These are phyloP conservation scores for Nakazawaea ishiwadae DNA, from an alignment of 805 yeast species.

Conservation along the genomic window DNA sequence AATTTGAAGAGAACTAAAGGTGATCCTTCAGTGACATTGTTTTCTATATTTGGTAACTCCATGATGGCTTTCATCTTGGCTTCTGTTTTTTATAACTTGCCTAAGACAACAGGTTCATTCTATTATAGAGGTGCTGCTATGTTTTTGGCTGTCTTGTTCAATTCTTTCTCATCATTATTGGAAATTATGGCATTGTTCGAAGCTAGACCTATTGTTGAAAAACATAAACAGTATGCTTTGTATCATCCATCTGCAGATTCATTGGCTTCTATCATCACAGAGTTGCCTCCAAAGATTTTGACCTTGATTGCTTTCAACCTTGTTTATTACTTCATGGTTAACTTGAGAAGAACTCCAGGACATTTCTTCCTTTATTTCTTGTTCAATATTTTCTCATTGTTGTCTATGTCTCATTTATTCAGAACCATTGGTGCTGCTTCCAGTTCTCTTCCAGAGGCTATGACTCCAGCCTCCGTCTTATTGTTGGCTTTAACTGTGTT, in stretches of 20 bases:
- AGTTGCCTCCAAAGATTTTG: constrained; percentile 45
- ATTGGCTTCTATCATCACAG: constrained; percentile 53
- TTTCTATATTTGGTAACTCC: constrained; percentile 34
- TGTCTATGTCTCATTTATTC: constrained; percentile 53
- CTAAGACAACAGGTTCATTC: constrained; percentile 33
- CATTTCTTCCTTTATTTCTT: constrained; percentile 50
- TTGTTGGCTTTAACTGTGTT: constrained; percentile 34
- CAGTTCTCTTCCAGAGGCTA: constrained; percentile 32
- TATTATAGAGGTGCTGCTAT: constrained; percentile 34
- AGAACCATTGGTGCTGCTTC: constrained; percentile 34
- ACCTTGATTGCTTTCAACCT: constrained; percentile 44
- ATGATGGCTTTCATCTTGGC: constrained; percentile 43
- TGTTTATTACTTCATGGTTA: constrained; percentile 47
- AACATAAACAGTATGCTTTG: constrained; percentile 52
- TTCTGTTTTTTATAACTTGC: constrained; percentile 45
- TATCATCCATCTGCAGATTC: constrained; percentile 66
- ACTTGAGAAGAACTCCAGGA: constrained; percentile 49
- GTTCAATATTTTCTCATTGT: constrained; percentile 36
- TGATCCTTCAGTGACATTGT: constrained; percentile 36
- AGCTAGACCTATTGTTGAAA: constrained; percentile 52
- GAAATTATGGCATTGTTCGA: constrained; percentile 39
- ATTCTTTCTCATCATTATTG: constrained; percentile 38
- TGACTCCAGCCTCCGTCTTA: constrained; percentile 38
- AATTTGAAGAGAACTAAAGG: constrained; percentile 40
- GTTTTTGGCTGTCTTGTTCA: constrained; percentile 35